Evolutionary conservation across 2,329 filamentous ascomycete genomes (phyloP).

Genomic region (Coleophoma cylindrospora): DNA sequence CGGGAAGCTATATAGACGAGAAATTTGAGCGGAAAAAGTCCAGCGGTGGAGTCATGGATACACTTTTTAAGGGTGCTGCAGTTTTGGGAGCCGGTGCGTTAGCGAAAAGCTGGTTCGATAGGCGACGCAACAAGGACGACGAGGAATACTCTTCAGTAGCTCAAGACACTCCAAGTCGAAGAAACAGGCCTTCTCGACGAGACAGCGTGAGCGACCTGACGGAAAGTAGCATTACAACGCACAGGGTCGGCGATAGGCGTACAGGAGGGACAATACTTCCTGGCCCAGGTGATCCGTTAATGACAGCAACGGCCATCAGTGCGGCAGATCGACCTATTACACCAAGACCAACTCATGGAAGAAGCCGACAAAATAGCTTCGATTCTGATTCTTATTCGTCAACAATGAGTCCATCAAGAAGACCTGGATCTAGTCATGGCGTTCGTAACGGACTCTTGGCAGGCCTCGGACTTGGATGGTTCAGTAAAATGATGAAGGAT

Average conservation of each 20-base stretch:
- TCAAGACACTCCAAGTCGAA: slow-evolving; percentile 52
- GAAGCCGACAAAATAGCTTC: slow-evolving; percentile 34
- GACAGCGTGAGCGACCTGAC: slow-evolving; percentile 35
- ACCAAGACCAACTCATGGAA: slow-evolving; percentile 35
- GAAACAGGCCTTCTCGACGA: slow-evolving; percentile 29
- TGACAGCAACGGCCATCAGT: slow-evolving; percentile 41
- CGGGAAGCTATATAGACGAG: slow-evolving; percentile 54
- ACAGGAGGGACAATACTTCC: slow-evolving; percentile 38
- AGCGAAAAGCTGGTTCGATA: slow-evolving; percentile 52
- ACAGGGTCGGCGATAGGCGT: slow-evolving; percentile 23
- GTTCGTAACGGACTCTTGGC: slow-evolving; percentile 44
- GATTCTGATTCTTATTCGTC: slow-evolving; percentile 57
- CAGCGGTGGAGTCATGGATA: slow-evolving; percentile 54
- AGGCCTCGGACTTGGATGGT: slow-evolving; percentile 62
- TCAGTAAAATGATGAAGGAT: slow-evolving; percentile 61
- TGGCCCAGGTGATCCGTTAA: slow-evolving; percentile 36
- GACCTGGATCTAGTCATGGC: slow-evolving; percentile 39
- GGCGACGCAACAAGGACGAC: slow-evolving; percentile 38
- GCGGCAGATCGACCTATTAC: slow-evolving; percentile 33
- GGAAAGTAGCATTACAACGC: slow-evolving; percentile 30
- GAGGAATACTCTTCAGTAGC: slow-evolving; percentile 60
- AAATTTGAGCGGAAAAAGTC: slow-evolving; percentile 45
- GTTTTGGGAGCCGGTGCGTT: slow-evolving; percentile 58
- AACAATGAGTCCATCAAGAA: slow-evolving; percentile 52
- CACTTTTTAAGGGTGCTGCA: slow-evolving; percentile 55